Percentiles rank a stretch among this genome's conserved stretches.
phyloP scores from a whole-genome alignment of 257 asterid species.

The Paulownia fortunei region DNA sequence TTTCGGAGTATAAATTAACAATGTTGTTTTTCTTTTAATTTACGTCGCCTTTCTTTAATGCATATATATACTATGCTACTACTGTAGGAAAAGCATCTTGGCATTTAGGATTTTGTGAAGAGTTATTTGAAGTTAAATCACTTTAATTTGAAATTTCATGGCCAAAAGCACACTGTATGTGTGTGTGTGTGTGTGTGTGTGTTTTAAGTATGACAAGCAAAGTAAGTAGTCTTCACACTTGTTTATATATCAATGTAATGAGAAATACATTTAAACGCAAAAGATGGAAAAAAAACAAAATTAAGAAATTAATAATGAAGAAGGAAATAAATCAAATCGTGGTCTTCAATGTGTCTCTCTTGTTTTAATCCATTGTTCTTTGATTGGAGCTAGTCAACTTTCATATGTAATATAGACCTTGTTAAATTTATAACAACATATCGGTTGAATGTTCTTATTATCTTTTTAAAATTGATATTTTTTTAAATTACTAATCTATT shows the following conservation, averaged over 20 bases:
- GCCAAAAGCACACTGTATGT: not conserved
- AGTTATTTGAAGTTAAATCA: not conserved
- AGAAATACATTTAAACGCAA: no score
- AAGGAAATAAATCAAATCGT: not conserved
- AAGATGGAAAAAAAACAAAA: not conserved
- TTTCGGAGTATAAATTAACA: not conserved
- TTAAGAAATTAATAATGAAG: not conserved
- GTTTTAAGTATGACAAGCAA: no score
- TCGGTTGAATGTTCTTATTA: no score
- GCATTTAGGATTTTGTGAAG: not conserved
- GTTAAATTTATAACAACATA: no score
- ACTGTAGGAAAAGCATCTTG: not conserved
- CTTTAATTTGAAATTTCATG: not conserved
- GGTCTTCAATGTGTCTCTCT: not conserved
- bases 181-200: no score
- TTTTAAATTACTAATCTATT: no score
- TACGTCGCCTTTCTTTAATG: not conserved
- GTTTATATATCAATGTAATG: no score
- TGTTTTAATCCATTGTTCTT: not conserved
- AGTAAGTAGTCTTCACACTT: conserved; percentile 7
- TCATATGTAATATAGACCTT: not conserved
- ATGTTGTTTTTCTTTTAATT: not conserved
- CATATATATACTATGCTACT: not conserved
- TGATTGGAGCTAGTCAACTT: not conserved
- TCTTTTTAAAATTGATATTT: no score